phyloP scores from a whole-genome alignment of 331 rosid species.

The Quercus tomentella region DNA sequence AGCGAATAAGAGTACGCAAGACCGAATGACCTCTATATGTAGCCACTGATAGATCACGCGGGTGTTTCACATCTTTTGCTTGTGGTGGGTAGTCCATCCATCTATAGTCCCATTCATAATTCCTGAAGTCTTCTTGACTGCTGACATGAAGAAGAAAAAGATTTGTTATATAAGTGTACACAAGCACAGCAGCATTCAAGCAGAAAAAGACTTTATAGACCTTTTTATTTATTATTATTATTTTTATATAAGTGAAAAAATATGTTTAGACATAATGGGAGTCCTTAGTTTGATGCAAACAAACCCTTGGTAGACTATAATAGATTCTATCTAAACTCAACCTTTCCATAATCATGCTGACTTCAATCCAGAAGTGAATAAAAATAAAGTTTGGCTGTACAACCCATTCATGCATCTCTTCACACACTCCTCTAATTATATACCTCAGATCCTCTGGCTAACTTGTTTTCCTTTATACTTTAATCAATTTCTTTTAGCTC shows the following conservation, averaged over 20 bases:
- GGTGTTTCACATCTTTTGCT: conserved; percentile 59
- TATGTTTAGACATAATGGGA: background rate
- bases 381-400: background rate
- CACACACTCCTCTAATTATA: background rate
- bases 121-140: conserved; percentile 42
- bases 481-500: background rate
- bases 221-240: no score
- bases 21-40: conserved; percentile 91
- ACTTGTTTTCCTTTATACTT: background rate
- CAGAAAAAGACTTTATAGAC: no score
- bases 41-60: conserved; percentile 70
- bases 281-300: background rate
- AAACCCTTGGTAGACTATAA: background rate
- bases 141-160: conserved; percentile 24
- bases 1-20: conserved; percentile 80
- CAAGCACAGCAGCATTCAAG: background rate
- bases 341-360: background rate
- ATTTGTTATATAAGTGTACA: background rate
- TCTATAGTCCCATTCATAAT: conserved; percentile 86
- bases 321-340: background rate
- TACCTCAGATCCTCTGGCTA: background rate
- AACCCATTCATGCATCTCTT: background rate
- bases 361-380: background rate
- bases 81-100: conserved; percentile 88
- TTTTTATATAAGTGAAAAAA: background rate